Percentiles rank a stretch among this genome's conserved stretches.
These are phyloP conservation scores for Trichoderma guizhouense DNA, from an alignment of 2,329 filamentous ascomycete species.

Conservation along the genomic window DNA sequence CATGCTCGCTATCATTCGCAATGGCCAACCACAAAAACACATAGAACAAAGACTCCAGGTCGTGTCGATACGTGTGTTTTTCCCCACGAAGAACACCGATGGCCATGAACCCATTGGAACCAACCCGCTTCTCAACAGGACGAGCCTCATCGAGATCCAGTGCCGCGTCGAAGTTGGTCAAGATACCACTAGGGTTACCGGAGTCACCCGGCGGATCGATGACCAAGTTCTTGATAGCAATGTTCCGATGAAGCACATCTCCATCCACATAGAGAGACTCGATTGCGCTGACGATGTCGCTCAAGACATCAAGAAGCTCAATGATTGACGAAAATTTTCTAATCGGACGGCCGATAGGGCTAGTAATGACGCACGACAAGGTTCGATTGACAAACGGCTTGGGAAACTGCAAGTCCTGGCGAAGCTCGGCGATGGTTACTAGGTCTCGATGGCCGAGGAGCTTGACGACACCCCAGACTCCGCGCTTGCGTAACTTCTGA, in stretches of 20 bases:
- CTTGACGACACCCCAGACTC: not conserved
- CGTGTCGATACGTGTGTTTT: not conserved
- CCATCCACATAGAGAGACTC: not conserved
- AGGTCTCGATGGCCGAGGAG: not conserved
- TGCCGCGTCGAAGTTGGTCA: not conserved
- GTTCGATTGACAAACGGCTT: not conserved
- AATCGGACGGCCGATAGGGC: not conserved
- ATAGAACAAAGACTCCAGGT: not conserved
- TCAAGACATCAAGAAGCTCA: not conserved
- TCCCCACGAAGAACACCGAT: not conserved
- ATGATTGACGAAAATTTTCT: fast-evolving
- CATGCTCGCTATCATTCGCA: not conserved
- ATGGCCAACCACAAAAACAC: not conserved
- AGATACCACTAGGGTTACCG: not conserved
- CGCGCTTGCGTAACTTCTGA: not conserved
- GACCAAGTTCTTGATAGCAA: not conserved
- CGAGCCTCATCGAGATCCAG: not conserved
- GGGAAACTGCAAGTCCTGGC: not conserved
- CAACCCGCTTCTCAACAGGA: not conserved
- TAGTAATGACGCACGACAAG: not conserved
- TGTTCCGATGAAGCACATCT: not conserved
- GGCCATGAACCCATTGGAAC: not conserved
- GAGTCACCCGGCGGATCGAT: not conserved
- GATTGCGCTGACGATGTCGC: not conserved
- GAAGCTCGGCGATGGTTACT: not conserved